Percentiles rank a stretch among this genome's conserved stretches.
These are phyloP conservation scores for Parmelia sp. DNA, from an alignment of 495 filamentous ascomycete species.

Conservation along the genomic window DNA sequence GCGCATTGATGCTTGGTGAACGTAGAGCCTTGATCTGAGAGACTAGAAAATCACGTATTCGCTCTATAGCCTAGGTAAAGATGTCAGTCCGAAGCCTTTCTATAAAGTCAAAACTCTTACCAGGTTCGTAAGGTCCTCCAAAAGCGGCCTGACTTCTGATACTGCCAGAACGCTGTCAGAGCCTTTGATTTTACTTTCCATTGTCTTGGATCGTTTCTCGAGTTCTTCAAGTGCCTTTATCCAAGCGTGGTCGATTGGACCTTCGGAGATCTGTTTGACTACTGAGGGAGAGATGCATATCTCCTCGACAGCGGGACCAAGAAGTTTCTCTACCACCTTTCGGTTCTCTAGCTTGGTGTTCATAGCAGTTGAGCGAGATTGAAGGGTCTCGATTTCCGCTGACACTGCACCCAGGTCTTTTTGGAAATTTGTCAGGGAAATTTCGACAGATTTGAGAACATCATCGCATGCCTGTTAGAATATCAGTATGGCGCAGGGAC, in stretches of 20 bases:
- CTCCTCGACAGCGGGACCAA: conserved; percentile 88
- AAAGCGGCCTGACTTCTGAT: conserved; percentile 75
- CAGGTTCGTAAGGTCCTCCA: conserved; percentile 77
- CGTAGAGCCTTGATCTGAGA: conserved; percentile 86
- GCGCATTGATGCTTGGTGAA: conserved; percentile 91
- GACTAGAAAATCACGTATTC: conserved; percentile 90
- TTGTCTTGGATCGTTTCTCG: conserved; percentile 65
- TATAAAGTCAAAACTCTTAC: conserved; percentile 36
- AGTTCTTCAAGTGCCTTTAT: conserved; percentile 77
- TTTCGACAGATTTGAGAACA: conserved; percentile 86
- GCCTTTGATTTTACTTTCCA: conserved; percentile 59
- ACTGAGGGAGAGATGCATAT: conserved; percentile 77
- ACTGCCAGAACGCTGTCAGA: conserved; percentile 62
- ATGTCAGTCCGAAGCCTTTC: conserved; percentile 19
- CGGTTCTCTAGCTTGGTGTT: conserved; percentile 87
- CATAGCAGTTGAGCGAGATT: conserved; percentile 74
- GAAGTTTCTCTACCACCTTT: conserved; percentile 75
- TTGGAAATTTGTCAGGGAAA: conserved; percentile 85
- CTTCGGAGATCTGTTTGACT: conserved; percentile 77
- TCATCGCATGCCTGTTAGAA: conserved; percentile 68
- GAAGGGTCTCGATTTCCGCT: conserved; percentile 87
- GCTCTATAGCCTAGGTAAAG: conserved; percentile 66
- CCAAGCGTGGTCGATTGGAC: conserved; percentile 86
- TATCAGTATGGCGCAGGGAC: neutral
- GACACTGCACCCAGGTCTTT: conserved; percentile 87